A percentile compares a stretch with the other conserved stretches of the same genome.
Conservation (phyloP, 345 rosid genomes). For the rapeseed (Brassica napus) region DNA sequence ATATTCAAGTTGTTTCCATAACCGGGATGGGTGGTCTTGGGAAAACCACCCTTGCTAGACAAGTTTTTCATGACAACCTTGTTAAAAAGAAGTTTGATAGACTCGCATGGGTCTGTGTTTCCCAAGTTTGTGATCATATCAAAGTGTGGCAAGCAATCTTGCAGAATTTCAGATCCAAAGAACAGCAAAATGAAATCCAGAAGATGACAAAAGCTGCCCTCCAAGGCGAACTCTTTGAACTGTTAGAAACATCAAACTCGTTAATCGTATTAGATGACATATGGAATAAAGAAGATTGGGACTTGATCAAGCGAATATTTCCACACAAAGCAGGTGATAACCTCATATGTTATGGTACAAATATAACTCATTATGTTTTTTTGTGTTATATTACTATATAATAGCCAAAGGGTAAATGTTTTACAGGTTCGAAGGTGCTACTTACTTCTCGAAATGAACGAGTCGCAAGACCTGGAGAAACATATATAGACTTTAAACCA, state of each 20-base stretch:
- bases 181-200: constrained; percentile 27
- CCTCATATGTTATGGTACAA: not conserved
- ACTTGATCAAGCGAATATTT: constrained; percentile 9
- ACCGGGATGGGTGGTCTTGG: constrained; percentile 60
- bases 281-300: constrained; percentile 43
- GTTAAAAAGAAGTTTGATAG: constrained; percentile 31
- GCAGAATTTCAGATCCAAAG: constrained; percentile 16
- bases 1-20: constrained; percentile 31
- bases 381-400: not conserved
- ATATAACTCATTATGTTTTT: not conserved
- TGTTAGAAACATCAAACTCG: not conserved
- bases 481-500: not conserved
- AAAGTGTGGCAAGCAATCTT: constrained; percentile 43
- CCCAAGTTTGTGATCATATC: constrained; percentile 31
- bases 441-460: constrained; percentile 45
- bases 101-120: constrained; percentile 44
- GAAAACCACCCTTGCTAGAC: constrained; percentile 47
- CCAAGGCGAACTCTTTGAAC: constrained; percentile 3
- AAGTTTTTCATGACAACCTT: constrained; percentile 11
- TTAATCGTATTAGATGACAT: constrained; percentile 53
- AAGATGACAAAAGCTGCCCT: constrained; percentile 26
- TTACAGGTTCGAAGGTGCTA: constrained; percentile 43
- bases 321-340: not conserved
- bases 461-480: constrained; percentile 8
- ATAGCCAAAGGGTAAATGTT: not conserved